A percentile compares a stretch with the other conserved stretches of the same genome.
Evolutionary conservation across 306 rosid species (phyloP).

Genomic region (Castanopsis chinensis): DNA sequence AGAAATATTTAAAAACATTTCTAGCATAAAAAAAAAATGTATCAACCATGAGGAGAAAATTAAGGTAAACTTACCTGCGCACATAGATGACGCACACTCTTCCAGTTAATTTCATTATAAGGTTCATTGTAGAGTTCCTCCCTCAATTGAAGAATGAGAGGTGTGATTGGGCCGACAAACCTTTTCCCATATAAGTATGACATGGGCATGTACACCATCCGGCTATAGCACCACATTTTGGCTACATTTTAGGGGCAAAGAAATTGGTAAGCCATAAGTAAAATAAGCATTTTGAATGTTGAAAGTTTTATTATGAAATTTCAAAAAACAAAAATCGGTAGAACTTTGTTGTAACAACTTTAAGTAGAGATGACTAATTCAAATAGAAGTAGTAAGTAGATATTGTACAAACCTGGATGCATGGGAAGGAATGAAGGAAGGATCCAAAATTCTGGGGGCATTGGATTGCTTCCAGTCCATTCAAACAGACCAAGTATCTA

Average conservation of each 20-base stretch:
- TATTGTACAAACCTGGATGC: constrained; percentile 47
- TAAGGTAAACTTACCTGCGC: constrained; percentile 29
- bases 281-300: not conserved
- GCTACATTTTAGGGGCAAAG: constrained; percentile 31
- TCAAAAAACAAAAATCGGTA: fast-evolving
- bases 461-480: constrained; percentile 72
- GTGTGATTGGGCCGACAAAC: constrained; percentile 75
- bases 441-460: constrained; percentile 87
- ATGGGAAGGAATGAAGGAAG: constrained; percentile 78
- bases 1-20: not conserved
- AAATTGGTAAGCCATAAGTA: not conserved
- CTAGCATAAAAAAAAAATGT: not conserved
- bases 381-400: not conserved
- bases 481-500: constrained; percentile 69
- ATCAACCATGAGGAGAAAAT: not conserved
- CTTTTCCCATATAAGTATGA: constrained; percentile 71
- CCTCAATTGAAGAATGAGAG: constrained; percentile 57
- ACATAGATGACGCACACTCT: constrained; percentile 58
- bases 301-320: not conserved
- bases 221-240: constrained; percentile 84
- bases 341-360: not conserved
- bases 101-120: constrained; percentile 58
- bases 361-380: not conserved
- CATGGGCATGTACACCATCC: constrained; percentile 81
- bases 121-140: constrained; percentile 51